Conservation (phyloP, 2,329 filamentous ascomycete genomes). For the Aspergillus ochraceus region DNA sequence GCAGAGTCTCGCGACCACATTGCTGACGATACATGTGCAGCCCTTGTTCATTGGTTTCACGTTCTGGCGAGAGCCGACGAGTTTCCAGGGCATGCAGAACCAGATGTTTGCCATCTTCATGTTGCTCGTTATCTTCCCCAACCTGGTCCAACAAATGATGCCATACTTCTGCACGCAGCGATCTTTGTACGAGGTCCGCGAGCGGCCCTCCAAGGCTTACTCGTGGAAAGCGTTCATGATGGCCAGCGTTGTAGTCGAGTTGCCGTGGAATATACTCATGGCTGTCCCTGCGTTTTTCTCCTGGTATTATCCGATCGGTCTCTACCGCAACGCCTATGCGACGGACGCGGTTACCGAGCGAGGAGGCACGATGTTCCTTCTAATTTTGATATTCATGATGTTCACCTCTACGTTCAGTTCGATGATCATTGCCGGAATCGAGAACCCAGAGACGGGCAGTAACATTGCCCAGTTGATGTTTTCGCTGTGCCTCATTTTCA, state of each 20-base stretch:
- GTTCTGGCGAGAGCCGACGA: conserved; percentile 71
- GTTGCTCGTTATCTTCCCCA: conserved; percentile 72
- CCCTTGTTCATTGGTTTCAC: conserved; percentile 79
- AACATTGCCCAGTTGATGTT: conserved; percentile 60
- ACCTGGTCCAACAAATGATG: conserved; percentile 51
- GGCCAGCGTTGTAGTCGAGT: conserved; percentile 67
- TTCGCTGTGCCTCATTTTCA: conserved; percentile 60
- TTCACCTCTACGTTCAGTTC: conserved; percentile 71
- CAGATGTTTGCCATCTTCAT: conserved; percentile 89
- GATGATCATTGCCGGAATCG: conserved; percentile 69
- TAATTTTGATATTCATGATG: conserved; percentile 65
- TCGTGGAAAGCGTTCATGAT: conserved; percentile 70
- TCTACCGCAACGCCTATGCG: conserved; percentile 39
- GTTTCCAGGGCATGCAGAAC: conserved; percentile 79
- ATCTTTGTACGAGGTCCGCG: conserved; percentile 57
- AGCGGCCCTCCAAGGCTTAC: conserved; percentile 65
- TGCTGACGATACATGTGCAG: conserved; percentile 33
- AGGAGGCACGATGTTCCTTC: conserved; percentile 64
- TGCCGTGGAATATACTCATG: conserved; percentile 62
- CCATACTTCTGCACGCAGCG: conserved; percentile 57
- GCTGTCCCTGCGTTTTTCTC: conserved; percentile 59
- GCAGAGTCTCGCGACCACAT: not conserved
- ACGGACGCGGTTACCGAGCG: conserved; percentile 46
- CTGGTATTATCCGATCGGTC: conserved; percentile 65
- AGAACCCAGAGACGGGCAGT: conserved; percentile 64